Conservation (phyloP, 2,329 filamentous ascomycete species). For the Neofusicoccum kwambonambiense region DNA sequence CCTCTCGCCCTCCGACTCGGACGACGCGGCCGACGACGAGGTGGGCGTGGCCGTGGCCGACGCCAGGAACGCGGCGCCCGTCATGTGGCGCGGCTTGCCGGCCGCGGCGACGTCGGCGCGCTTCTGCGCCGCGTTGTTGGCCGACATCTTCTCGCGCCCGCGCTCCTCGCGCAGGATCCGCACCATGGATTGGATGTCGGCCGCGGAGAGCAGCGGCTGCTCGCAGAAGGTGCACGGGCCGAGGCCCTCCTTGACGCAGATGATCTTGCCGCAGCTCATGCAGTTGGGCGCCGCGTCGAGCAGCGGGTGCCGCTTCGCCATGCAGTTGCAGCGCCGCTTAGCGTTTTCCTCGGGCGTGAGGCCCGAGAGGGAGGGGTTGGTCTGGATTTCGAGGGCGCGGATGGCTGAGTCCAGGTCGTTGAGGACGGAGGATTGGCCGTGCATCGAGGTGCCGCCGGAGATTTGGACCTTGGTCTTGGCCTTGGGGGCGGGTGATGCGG, state of each 20-base stretch:
- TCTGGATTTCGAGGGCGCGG: conserved; percentile 83
- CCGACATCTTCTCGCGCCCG: conserved; percentile 80
- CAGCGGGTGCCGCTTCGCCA: conserved; percentile 81
- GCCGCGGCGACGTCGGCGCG: conserved; percentile 52
- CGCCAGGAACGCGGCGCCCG: conserved; percentile 23
- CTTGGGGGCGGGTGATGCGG: conserved; percentile 50
- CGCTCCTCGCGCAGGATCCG: conserved; percentile 79
- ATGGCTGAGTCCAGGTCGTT: conserved; percentile 75
- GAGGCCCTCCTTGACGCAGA: conserved; percentile 90
- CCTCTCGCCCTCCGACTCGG: conserved; percentile 42
- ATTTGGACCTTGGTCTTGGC: conserved; percentile 67
- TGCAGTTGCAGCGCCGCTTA: conserved; percentile 77
- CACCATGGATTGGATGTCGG: conserved; percentile 84
- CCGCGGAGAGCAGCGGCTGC: conserved; percentile 65
- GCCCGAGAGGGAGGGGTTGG: conserved; percentile 68
- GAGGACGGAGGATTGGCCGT: conserved; percentile 72
- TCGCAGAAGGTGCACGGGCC: conserved; percentile 93
- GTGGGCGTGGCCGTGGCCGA: conserved; percentile 28
- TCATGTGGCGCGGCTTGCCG: conserved; percentile 40
- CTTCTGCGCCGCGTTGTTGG: conserved; percentile 69
- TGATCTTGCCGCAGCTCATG: conserved; percentile 86
- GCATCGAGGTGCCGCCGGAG: conserved; percentile 76
- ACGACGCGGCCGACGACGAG: conserved; percentile 35
- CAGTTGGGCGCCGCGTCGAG: conserved; percentile 93
- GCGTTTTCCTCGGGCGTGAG: conserved; percentile 50